Conservation (phyloP, 2,329 filamentous ascomycete genomes). For the Teratosphaeria viscida region DNA sequence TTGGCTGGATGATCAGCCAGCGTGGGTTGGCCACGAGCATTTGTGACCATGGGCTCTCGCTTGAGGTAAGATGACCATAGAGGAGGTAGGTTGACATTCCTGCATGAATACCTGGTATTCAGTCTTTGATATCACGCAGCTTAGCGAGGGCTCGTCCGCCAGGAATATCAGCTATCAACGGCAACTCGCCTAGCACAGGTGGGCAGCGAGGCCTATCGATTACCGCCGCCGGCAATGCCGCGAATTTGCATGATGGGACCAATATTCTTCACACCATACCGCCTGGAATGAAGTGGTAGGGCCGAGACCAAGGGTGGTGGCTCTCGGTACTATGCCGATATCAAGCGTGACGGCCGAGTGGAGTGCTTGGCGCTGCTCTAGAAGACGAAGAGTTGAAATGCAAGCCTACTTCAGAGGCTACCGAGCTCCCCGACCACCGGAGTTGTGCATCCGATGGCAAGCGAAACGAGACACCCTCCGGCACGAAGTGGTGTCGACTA, state of each 20-base stretch:
- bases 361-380: neutral
- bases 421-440: too few species aligned
- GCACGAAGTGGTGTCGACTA: too few species aligned
- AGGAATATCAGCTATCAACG: neutral
- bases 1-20: too few species aligned
- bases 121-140: too few species aligned
- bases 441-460: too few species aligned
- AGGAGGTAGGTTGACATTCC: neutral
- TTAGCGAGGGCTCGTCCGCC: neutral
- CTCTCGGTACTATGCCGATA: neutral
- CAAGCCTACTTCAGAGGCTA: neutral
- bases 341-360: neutral
- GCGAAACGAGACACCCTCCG: too few species aligned
- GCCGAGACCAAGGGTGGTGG: neutral
- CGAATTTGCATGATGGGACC: neutral
- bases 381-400: neutral
- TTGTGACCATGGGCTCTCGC: neutral
- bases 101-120: too few species aligned
- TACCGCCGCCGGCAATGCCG: neutral
- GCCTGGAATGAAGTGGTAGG: neutral
- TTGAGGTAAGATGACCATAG: neutral
- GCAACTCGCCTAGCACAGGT: neutral
- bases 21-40: too few species aligned
- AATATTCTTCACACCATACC: neutral
- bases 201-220: neutral